Conservation (phyloP, 225 moss, liverwort and hornwort species). For the Bryoerythrophyllum caledonicum region DNA sequence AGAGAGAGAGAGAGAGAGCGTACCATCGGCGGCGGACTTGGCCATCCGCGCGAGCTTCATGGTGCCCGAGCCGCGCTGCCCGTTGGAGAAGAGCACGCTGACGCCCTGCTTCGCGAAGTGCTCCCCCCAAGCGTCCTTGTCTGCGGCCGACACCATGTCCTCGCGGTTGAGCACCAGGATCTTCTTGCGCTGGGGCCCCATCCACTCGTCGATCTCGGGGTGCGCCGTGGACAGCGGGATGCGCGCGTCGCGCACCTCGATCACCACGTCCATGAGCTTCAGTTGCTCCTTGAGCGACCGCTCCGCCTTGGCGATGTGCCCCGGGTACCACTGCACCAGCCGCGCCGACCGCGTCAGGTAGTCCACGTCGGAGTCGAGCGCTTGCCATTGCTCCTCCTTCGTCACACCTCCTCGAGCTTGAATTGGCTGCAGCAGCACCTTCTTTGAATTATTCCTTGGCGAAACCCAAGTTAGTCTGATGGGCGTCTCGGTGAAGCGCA, state of each 20-base stretch:
- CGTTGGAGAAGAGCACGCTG: conserved; percentile 74
- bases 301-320: conserved; percentile 98
- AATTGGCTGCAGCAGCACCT: background rate
- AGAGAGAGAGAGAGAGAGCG: conserved; percentile 3
- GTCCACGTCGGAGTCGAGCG: conserved; percentile 72
- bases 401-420: conserved; percentile 22
- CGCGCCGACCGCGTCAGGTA: conserved; percentile 86
- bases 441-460: background rate
- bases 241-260: conserved; percentile 92
- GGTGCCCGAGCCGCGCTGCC: conserved; percentile 85
- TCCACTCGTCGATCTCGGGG: conserved; percentile 90
- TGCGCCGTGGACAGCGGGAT: conserved; percentile 91
- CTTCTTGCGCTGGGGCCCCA: conserved; percentile 73
- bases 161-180: conserved; percentile 89
- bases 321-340: conserved; percentile 98
- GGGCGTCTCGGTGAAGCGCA: conserved; percentile 17
- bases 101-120: conserved; percentile 74
- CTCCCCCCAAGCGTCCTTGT: conserved; percentile 87
- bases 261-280: conserved; percentile 91
- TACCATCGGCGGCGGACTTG: conserved; percentile 67
- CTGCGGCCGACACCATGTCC: conserved; percentile 86
- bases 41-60: conserved; percentile 87
- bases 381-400: conserved; percentile 37
- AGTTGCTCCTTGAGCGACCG: conserved; percentile 83
- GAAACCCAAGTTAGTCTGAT: conserved; percentile 7